These are phyloP conservation scores for Andrographis paniculata DNA, from an alignment of 305 asterid genomes.

Conservation along the genomic window DNA sequence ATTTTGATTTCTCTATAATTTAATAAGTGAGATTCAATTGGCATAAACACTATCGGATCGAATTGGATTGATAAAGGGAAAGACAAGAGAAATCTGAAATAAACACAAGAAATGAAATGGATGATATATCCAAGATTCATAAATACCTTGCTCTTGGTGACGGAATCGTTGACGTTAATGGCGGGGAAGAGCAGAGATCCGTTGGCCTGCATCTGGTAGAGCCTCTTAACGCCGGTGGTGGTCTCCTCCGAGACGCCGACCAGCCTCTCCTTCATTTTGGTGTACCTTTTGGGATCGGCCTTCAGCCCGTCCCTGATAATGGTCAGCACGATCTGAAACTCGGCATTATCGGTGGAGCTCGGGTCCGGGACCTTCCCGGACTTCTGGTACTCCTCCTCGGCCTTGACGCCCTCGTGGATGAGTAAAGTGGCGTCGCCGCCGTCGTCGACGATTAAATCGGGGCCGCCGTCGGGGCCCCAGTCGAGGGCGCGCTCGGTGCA, in stretches of 20 bases:
- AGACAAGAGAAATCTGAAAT: no score
- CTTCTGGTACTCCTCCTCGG: conserved; percentile 7
- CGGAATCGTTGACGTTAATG: conserved; percentile 40
- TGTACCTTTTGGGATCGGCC: conserved; percentile 1
- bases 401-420: conserved; percentile 8
- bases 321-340: conserved; percentile 1
- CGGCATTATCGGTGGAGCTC: conserved; percentile 4
- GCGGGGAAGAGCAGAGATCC: not conserved
- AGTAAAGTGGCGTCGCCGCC: conserved; percentile 11
- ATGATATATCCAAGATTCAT: no score
- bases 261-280: conserved; percentile 50
- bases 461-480: conserved; percentile 69
- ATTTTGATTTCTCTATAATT: no score
- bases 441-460: conserved; percentile 34
- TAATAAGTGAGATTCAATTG: no score
- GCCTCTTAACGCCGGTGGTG: conserved; percentile 5
- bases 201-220: conserved; percentile 4
- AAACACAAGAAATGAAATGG: no score
- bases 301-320: conserved; percentile 4
- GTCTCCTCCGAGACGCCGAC: conserved; percentile 7
- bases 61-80: no score
- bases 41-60: no score
- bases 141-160: conserved; percentile 4
- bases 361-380: conserved; percentile 1
- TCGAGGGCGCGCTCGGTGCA: conserved; percentile 61